Conservation (phyloP, 2,329 filamentous ascomycete species). For the Pseudogymnoascus sp. region DNA sequence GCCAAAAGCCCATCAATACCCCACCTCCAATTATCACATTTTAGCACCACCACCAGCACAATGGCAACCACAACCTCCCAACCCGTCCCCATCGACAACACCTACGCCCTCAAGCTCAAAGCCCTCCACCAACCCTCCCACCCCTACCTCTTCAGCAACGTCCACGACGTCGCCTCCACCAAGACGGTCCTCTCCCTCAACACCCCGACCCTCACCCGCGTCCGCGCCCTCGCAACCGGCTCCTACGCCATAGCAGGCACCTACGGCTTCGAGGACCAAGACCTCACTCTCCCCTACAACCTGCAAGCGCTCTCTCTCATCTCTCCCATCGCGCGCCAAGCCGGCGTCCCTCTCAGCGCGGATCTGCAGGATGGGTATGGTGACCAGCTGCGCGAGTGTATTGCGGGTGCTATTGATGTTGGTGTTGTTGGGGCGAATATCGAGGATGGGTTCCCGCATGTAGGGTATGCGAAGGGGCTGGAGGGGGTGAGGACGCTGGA, state of each 20-base stretch:
- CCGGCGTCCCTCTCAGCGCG: conserved; percentile 43
- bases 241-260: conserved; percentile 43
- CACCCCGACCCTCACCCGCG: conserved; percentile 11
- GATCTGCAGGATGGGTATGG: conserved; percentile 57
- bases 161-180: conserved; percentile 47
- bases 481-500: conserved; percentile 30
- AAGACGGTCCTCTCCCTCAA: conserved; percentile 38
- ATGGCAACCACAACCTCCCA: background rate
- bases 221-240: conserved; percentile 18
- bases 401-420: conserved; percentile 38
- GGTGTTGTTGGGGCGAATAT: conserved; percentile 53
- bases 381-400: conserved; percentile 36
- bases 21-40: background rate
- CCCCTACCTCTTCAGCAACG: conserved; percentile 47
- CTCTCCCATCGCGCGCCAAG: conserved; percentile 33
- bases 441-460: conserved; percentile 37
- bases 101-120: conserved; percentile 28
- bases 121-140: conserved; percentile 42
- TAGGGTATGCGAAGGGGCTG: conserved; percentile 26
- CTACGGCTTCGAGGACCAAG: conserved; percentile 38
- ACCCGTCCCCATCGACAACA: background rate
- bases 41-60: background rate
- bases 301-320: conserved; percentile 40
- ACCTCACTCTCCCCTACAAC: conserved; percentile 44
- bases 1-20: background rate